Conservation (phyloP, 257 asterid genomes). For the Datura wrightii region DNA sequence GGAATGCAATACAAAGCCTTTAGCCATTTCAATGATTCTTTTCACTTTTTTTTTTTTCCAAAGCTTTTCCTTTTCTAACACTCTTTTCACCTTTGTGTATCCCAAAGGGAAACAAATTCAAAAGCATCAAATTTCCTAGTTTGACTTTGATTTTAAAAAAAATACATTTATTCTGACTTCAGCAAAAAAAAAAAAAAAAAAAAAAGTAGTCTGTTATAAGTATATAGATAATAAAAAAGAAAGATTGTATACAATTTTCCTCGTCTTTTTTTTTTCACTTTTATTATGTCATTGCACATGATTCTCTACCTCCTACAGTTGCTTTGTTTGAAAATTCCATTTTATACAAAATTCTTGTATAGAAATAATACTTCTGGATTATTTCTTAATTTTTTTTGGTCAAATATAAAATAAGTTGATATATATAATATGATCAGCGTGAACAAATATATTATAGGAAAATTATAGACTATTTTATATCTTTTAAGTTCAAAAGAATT, state of each 20-base stretch:
- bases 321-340: too few relatives aligned
- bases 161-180: neutral
- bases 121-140: neutral
- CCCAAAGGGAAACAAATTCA: constrained; percentile 4
- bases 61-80: neutral
- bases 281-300: neutral
- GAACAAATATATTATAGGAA: too few relatives aligned
- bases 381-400: too few relatives aligned
- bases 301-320: neutral
- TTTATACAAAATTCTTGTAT: too few relatives aligned
- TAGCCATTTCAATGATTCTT: neutral
- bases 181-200: neutral
- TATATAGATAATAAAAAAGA: neutral
- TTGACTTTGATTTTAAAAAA: neutral
- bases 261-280: neutral
- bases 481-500: too few relatives aligned
- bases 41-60: neutral
- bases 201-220: neutral
- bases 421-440: too few relatives aligned
- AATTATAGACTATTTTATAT: too few relatives aligned
- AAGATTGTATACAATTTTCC: neutral
- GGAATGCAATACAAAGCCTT: too few relatives aligned
- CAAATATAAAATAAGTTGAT: too few relatives aligned
- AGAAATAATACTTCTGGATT: too few relatives aligned
- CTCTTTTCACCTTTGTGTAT: neutral